A percentile compares a stretch with the other conserved stretches of the same genome.
Conservation (phyloP, 169 alveolate genomes). For the Ichthyophthirius multifiliis region DNA sequence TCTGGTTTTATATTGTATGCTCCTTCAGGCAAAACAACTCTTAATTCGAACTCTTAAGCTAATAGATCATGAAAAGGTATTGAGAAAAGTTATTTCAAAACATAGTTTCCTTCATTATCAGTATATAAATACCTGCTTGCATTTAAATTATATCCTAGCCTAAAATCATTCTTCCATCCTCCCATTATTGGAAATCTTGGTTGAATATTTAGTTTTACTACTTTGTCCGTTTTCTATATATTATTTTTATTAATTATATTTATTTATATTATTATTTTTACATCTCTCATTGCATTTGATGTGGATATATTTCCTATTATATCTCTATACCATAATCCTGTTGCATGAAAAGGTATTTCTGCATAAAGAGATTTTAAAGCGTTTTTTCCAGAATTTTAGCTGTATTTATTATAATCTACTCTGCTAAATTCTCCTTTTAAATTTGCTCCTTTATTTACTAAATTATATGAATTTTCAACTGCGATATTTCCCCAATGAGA, state of each 20-base stretch:
- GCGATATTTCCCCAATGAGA: slow-evolving; percentile 92
- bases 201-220: slow-evolving; percentile 58
- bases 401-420: slow-evolving; percentile 71
- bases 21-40: slow-evolving; percentile 85
- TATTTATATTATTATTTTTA: neutral
- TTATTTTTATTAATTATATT: neutral
- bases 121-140: slow-evolving; percentile 43
- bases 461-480: slow-evolving; percentile 72
- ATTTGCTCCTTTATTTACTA: slow-evolving; percentile 81
- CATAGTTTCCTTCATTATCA: slow-evolving; percentile 51
- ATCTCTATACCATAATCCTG: slow-evolving; percentile 88
- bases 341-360: slow-evolving; percentile 73
- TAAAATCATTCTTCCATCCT: slow-evolving; percentile 88
- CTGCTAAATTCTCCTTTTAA: slow-evolving; percentile 88
- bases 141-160: slow-evolving; percentile 87
- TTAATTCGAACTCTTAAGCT: slow-evolving; percentile 71
- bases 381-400: slow-evolving; percentile 53
- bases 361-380: slow-evolving; percentile 70
- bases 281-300: slow-evolving; percentile 80
- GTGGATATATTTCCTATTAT: slow-evolving; percentile 89
- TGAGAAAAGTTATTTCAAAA: slow-evolving; percentile 64
- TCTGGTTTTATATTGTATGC: slow-evolving; percentile 63
- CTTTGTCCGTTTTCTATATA: slow-evolving; percentile 14
- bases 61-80: slow-evolving; percentile 67
- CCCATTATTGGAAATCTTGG: slow-evolving; percentile 91